Evolutionary conservation across 2,329 filamentous ascomycete genomes (phyloP).

Genomic region (Colletotrichum sublineola): DNA sequence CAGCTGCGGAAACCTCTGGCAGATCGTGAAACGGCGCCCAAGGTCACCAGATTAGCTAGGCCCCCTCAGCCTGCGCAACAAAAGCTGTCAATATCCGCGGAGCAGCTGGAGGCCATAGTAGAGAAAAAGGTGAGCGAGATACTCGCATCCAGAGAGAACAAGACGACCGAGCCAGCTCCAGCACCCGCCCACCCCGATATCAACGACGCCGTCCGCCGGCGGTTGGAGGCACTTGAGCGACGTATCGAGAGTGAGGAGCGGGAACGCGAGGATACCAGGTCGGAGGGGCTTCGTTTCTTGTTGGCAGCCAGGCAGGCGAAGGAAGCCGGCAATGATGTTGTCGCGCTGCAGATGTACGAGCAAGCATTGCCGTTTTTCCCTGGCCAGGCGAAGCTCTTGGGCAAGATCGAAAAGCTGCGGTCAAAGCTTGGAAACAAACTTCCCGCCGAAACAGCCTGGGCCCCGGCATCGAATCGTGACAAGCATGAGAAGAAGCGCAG

Average conservation of each 20-base stretch:
- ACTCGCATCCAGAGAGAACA: slow-evolving; percentile 78
- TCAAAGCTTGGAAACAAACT: slow-evolving; percentile 59
- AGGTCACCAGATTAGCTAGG: slow-evolving; percentile 65
- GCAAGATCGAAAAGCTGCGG: slow-evolving; percentile 76
- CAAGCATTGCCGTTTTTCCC: slow-evolving; percentile 88
- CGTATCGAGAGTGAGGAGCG: slow-evolving; percentile 78
- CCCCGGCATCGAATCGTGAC: slow-evolving; percentile 15
- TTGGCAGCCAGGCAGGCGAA: slow-evolving; percentile 95
- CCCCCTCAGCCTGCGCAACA: slow-evolving; percentile 44
- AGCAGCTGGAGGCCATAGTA: slow-evolving; percentile 90
- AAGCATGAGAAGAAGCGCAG: slow-evolving; percentile 45
- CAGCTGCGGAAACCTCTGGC: slow-evolving; percentile 60
- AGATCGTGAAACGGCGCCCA: slow-evolving; percentile 54
- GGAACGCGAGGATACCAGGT: slow-evolving; percentile 74
- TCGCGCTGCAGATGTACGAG: slow-evolving; percentile 88
- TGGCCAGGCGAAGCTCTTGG: slow-evolving; percentile 80
- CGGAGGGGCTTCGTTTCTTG: slow-evolving; percentile 86
- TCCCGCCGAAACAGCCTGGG: slow-evolving; percentile 18
- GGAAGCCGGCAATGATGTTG: slow-evolving; percentile 82
- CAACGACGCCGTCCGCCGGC: slow-evolving; percentile 82
- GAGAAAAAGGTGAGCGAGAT: slow-evolving; percentile 93
- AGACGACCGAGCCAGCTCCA: slow-evolving; percentile 62
- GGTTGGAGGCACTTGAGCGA: slow-evolving; percentile 86
- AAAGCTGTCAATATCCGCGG: slow-evolving; percentile 70
- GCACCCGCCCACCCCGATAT: slow-evolving; percentile 64